phyloP scores from a whole-genome alignment of 352 stramenopile genomes.

The Globisporangium solare region DNA sequence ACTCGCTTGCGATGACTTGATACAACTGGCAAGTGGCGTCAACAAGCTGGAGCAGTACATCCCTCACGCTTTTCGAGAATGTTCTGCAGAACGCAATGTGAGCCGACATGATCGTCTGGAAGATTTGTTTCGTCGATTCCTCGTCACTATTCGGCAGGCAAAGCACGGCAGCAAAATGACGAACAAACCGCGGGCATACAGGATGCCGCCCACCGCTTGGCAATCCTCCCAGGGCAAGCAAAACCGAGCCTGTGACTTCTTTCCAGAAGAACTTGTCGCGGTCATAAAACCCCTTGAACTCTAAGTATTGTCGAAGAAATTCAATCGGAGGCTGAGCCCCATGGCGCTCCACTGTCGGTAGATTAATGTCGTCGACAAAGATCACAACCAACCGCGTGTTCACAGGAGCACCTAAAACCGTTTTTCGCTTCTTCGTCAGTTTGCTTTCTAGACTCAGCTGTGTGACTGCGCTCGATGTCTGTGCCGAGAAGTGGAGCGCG shows the following conservation, averaged over 20 bases:
- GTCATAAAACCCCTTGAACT: slow-evolving; percentile 75
- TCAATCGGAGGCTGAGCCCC: slow-evolving; percentile 76
- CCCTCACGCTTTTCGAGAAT: slow-evolving; percentile 46
- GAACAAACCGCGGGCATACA: slow-evolving; percentile 59
- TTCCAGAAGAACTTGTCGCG: slow-evolving; percentile 84
- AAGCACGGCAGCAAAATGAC: slow-evolving; percentile 61
- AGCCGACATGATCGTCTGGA: slow-evolving; percentile 76
- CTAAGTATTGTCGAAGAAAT: slow-evolving; percentile 65
- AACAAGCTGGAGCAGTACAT: slow-evolving; percentile 47
- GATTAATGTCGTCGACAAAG: slow-evolving; percentile 92
- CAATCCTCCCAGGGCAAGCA: slow-evolving; percentile 60
- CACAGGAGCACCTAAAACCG: slow-evolving; percentile 80
- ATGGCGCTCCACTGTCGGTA: slow-evolving; percentile 73
- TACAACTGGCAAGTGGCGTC: slow-evolving; percentile 66
- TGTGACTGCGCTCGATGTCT: slow-evolving; percentile 74
- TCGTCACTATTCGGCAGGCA: slow-evolving; percentile 74
- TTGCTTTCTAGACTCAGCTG: slow-evolving; percentile 89
- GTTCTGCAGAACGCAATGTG: slow-evolving; percentile 26
- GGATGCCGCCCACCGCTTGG: slow-evolving; percentile 48
- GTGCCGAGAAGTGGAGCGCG: slow-evolving; percentile 82
- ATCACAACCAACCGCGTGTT: slow-evolving; percentile 69
- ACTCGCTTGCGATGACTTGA: slow-evolving; percentile 31
- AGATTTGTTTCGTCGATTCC: slow-evolving; percentile 85
- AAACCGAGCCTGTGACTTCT: slow-evolving; percentile 57
- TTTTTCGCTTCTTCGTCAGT: slow-evolving; percentile 90